phyloP scores from a whole-genome alignment of 495 filamentous ascomycete species.

The Aspergillus kassunensis region DNA sequence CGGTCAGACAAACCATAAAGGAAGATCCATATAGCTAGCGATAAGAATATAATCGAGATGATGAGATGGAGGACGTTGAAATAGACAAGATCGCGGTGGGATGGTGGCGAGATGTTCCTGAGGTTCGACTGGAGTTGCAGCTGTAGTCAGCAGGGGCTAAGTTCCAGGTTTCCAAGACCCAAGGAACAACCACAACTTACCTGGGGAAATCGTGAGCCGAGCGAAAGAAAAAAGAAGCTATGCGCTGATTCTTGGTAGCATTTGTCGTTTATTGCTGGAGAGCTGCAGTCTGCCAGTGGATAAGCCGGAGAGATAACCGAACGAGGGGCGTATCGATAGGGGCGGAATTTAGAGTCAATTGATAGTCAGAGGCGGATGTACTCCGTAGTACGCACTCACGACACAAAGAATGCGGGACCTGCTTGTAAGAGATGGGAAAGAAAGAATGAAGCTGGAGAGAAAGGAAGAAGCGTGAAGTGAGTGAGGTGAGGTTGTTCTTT shows the following conservation, averaged over 20 bases:
- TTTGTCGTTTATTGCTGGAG: constrained; percentile 2
- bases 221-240: constrained; percentile 11
- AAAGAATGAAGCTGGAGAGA: constrained; percentile 1
- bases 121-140: constrained; percentile 9
- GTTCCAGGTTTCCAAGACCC: constrained; percentile 10
- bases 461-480: constrained; percentile 5
- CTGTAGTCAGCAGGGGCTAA: constrained; percentile 22
- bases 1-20: neutral
- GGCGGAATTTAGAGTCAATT: constrained; percentile 24
- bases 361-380: constrained; percentile 20
- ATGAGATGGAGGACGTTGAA: neutral
- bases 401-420: constrained; percentile 4
- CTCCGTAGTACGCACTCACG: too few species aligned
- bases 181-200: constrained; percentile 3
- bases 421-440: constrained; percentile 3
- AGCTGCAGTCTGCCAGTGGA: constrained; percentile 14
- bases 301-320: constrained; percentile 38
- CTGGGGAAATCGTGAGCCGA: neutral
- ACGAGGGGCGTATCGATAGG: constrained; percentile 16
- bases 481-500: constrained; percentile 6
- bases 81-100: constrained; percentile 4
- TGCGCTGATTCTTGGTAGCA: constrained; percentile 7
- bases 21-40: neutral
- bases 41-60: neutral
- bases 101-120: constrained; percentile 24